These are phyloP conservation scores for Hymenoscyphus fructigenus DNA, from an alignment of 2,329 filamentous ascomycete species.

Conservation along the genomic window DNA sequence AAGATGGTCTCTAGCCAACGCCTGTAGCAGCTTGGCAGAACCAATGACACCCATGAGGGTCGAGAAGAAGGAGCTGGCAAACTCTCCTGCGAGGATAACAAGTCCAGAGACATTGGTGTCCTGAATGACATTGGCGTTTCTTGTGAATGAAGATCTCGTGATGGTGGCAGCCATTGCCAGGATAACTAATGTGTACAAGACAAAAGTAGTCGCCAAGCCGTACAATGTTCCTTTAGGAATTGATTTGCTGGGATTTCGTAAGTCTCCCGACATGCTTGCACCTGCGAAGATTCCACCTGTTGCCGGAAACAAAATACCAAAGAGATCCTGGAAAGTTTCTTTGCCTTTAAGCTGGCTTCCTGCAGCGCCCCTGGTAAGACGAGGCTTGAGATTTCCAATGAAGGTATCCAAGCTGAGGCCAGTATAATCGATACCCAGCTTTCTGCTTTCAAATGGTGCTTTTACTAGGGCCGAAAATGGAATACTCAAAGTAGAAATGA, in stretches of 20 bases:
- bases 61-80: constrained; percentile 81
- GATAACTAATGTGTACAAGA: constrained; percentile 74
- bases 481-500: constrained; percentile 76
- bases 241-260: constrained; percentile 77
- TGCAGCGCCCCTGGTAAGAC: constrained; percentile 59
- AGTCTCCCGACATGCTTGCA: constrained; percentile 86
- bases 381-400: constrained; percentile 69
- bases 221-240: constrained; percentile 83
- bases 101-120: constrained; percentile 74
- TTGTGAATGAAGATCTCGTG: constrained; percentile 69
- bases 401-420: constrained; percentile 72
- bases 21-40: constrained; percentile 80
- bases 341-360: constrained; percentile 61
- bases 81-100: constrained; percentile 76
- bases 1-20: constrained; percentile 74
- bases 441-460: constrained; percentile 63
- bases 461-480: constrained; percentile 72
- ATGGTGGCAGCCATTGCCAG: constrained; percentile 76
- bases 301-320: constrained; percentile 79
- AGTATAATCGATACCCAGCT: constrained; percentile 70
- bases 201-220: constrained; percentile 73
- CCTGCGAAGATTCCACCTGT: constrained; percentile 64
- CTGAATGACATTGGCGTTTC: constrained; percentile 72
- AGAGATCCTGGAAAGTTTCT: constrained; percentile 76
- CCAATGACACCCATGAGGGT: constrained; percentile 85